Base-by-base conservation (phyloP, 805 yeast species). In the Yarrowia keelungensis region DNA sequence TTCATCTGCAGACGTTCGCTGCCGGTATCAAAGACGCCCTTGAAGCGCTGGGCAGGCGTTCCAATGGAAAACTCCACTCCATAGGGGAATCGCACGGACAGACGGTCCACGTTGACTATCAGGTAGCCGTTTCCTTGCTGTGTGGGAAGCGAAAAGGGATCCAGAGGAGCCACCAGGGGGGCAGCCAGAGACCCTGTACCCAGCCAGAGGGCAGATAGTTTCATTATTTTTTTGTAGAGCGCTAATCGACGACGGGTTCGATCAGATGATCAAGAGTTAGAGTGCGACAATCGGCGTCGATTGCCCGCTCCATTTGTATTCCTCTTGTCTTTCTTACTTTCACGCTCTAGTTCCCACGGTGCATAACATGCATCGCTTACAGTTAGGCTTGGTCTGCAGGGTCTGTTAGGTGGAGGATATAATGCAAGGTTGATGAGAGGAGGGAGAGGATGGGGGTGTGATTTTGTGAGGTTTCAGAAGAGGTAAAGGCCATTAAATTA, bases 21-120 rank as follows among this genome's bases (percentile, higher is more conserved):
- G 8, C 65, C 65, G 12, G 65, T 59, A 35, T 59, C 65, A n/a
- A 59, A 59, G n/a, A 59, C 65, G 16, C 65, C 65, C 51, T 59
- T 59, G 51, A 59, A 59, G 1, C 38, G 41, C 22, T 59, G 65
- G 4, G 65, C 47, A 4, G 65, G 65, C 1, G 65, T 59, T 35
- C 65, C 65, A 1, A 59, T 22, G 16, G 65, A 59, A 19, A 59
- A 59, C 41, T 59, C 65, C n/a, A 59, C 65, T 10, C 65, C 65
- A 12, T 59, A 59, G 35, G 65, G 65, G 42, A 59, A 59, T 38
- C 65, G 45, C 22, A 59, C 65, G 10, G 65, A 59, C 42, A 59
- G 42, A 14, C 65, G 16, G 42, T 59, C 65, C 8, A 59, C 65
- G 38, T 43, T 59, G 65, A 59, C 65, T 4, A 43, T 35, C 35